A percentile compares a stretch with the other conserved stretches of the same genome.
Evolutionary conservation across 1,284 basidiomycete species (phyloP).

Genomic region (Takashimella koratensis): DNA sequence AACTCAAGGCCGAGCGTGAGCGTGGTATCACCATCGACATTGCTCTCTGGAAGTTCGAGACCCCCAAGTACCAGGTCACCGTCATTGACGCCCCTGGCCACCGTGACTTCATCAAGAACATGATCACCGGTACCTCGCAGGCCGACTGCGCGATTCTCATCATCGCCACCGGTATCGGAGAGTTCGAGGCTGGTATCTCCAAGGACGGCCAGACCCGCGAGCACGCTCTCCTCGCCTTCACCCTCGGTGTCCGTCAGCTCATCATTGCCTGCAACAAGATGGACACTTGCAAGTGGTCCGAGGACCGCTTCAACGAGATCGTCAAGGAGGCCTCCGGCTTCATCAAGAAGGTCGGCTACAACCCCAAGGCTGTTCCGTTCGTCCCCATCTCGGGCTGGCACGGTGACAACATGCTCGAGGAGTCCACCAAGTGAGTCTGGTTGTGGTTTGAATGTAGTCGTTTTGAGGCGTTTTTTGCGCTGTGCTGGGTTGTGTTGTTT

Average conservation of each 20-base stretch:
- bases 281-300: constrained; percentile 71
- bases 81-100: constrained; percentile 93
- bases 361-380: constrained; percentile 97
- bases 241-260: constrained; percentile 99
- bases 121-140: constrained; percentile 99
- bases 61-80: constrained; percentile 83
- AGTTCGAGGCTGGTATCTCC: constrained; percentile 99
- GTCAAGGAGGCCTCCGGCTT: constrained; percentile 98
- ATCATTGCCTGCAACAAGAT: constrained; percentile 93
- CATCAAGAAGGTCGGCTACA: constrained; percentile 99
- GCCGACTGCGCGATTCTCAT: constrained; percentile 99
- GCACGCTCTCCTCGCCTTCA: constrained; percentile 99
- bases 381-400: constrained; percentile 99
- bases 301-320: constrained; percentile 99
- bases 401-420: constrained; percentile 99
- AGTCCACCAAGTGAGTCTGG: constrained; percentile 76
- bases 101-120: constrained; percentile 99
- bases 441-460: background rate
- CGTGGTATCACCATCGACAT: constrained; percentile 99
- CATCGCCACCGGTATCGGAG: constrained; percentile 98
- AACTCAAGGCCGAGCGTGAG: constrained; percentile 97
- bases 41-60: constrained; percentile 97
- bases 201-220: constrained; percentile 99
- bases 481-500: no score
- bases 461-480: no score